These are phyloP conservation scores for Periglandula ipomoeae DNA, from an alignment of 2,329 filamentous ascomycete genomes.

Conservation along the genomic window DNA sequence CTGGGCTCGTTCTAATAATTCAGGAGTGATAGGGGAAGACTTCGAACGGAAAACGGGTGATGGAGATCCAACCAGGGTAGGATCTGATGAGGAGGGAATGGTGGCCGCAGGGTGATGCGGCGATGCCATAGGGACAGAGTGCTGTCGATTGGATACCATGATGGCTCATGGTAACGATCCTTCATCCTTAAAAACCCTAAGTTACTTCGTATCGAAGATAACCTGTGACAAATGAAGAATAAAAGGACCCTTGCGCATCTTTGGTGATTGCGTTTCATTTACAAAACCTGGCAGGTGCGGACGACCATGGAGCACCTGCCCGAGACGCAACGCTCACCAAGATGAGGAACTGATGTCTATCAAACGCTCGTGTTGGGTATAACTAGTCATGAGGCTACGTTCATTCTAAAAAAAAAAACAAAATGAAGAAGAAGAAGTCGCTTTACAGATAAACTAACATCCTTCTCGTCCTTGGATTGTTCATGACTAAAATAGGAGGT, in stretches of 20 bases:
- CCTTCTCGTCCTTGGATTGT: no score
- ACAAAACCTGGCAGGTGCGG: not conserved
- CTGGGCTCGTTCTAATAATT: conserved; percentile 19
- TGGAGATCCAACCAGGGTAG: not conserved
- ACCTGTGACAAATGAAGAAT: not conserved
- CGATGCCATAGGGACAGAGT: conserved; percentile 5
- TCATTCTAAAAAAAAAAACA: not conserved
- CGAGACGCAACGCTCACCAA: no score
- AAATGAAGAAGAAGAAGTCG: not conserved
- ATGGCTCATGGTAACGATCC: not conserved
- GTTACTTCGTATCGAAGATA: not conserved
- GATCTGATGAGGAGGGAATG: not conserved
- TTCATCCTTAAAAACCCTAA: not conserved
- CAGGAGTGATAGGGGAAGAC: not conserved
- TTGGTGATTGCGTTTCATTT: not conserved
- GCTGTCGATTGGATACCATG: conserved; percentile 6
- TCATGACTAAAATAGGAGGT: no score
- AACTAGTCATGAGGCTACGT: not conserved
- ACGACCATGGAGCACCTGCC: not conserved
- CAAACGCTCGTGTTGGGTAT: not conserved
- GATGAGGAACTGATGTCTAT: not conserved
- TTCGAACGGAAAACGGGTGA: not conserved
- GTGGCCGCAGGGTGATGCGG: not conserved
- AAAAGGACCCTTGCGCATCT: not conserved
- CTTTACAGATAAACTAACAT: not conserved